phyloP scores from a whole-genome alignment of 257 asterid genomes.

The Osmanthus fragrans region DNA sequence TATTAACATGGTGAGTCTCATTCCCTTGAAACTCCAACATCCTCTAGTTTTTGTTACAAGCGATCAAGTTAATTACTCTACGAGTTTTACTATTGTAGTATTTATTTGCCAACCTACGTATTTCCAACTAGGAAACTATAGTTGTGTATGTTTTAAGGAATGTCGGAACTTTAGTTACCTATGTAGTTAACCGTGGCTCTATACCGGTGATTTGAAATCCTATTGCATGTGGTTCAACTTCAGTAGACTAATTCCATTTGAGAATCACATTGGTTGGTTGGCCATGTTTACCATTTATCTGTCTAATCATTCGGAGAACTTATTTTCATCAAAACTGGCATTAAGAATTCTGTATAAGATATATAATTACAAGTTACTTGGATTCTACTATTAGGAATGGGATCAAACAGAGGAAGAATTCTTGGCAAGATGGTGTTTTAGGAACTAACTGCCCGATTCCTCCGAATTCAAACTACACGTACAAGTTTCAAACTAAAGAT shows the following conservation, averaged over 20 bases:
- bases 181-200: background rate
- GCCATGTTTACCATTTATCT: background rate
- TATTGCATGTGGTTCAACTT: background rate
- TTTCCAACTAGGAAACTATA: background rate
- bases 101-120: no score
- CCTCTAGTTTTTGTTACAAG: background rate
- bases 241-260: background rate
- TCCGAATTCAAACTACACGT: slow-evolving; percentile 72
- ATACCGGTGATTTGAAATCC: no score
- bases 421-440: slow-evolving; percentile 96
- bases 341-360: background rate
- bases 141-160: background rate
- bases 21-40: slow-evolving; percentile 9
- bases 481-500: slow-evolving; percentile 88
- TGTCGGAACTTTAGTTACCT: background rate
- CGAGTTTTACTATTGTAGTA: no score
- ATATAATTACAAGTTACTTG: background rate
- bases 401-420: slow-evolving; percentile 92
- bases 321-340: background rate
- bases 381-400: slow-evolving; percentile 71
- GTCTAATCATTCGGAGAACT: background rate
- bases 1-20: slow-evolving; percentile 77
- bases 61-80: background rate
- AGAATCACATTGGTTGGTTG: background rate
- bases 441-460: slow-evolving; percentile 95